phyloP scores from a whole-genome alignment of 768 basidiomycete genomes.

The Kwoniella mangroviensis region DNA sequence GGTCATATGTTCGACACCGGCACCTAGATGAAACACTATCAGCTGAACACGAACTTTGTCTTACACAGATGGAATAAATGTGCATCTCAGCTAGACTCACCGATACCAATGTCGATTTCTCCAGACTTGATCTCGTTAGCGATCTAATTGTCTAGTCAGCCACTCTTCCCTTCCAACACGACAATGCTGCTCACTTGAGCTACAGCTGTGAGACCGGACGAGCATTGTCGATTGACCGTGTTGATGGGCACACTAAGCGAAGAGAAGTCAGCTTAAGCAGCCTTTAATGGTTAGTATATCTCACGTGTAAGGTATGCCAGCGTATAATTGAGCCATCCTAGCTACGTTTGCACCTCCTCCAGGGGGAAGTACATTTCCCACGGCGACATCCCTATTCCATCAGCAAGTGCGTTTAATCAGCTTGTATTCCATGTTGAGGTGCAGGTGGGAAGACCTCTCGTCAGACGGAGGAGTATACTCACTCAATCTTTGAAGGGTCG shows the following conservation, averaged over 20 bases:
- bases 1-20: constrained; percentile 62
- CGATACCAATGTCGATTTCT: constrained; percentile 84
- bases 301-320: constrained; percentile 77
- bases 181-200: constrained; percentile 59
- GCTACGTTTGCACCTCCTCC: constrained; percentile 65
- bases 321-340: constrained; percentile 81
- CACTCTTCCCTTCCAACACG: background rate
- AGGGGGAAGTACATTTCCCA: constrained; percentile 63
- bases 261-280: background rate
- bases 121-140: constrained; percentile 83
- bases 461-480: constrained; percentile 16
- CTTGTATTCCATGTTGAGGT: too few relatives aligned
- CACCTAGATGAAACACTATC: too few relatives aligned
- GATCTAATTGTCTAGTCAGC: constrained; percentile 59
- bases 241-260: constrained; percentile 71
- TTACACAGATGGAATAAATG: too few relatives aligned
- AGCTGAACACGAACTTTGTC: too few relatives aligned
- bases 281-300: constrained; percentile 8
- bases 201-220: constrained; percentile 93
- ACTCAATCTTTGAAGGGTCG: constrained; percentile 56
- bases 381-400: constrained; percentile 69
- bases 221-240: constrained; percentile 89
- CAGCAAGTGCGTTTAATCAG: too few relatives aligned
- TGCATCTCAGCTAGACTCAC: too few relatives aligned
- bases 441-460: too few relatives aligned